These are phyloP conservation scores for Brettanomyces bruxellensis DNA, from an alignment of 805 yeast genomes.

Conservation along the genomic window DNA sequence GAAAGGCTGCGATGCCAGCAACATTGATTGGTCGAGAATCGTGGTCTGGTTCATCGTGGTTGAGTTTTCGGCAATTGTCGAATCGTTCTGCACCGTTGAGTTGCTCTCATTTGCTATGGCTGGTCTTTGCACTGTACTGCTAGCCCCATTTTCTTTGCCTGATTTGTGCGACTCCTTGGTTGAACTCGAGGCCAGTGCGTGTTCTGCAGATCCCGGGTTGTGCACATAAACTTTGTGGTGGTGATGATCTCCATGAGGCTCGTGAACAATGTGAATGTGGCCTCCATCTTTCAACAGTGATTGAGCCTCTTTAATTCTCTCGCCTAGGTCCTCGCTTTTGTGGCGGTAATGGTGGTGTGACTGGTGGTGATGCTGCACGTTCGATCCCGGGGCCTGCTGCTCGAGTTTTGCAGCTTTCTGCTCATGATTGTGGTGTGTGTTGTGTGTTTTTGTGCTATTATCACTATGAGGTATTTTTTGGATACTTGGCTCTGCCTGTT, in stretches of 20 bases:
- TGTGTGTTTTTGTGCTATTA: no score
- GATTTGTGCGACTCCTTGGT: no score
- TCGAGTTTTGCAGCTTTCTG: no score
- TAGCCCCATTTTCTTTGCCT: no score
- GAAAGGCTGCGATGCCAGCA: constrained; percentile 1
- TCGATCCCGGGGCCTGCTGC: no score
- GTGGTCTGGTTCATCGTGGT: neutral
- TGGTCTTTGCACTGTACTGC: neutral
- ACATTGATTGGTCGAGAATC: neutral
- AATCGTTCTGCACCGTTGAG: constrained; percentile 18
- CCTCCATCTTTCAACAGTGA: constrained; percentile 18
- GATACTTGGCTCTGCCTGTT: no score
- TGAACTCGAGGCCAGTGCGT: neutral
- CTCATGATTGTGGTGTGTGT: no score
- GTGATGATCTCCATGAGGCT: constrained; percentile 22
- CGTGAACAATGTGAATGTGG: constrained; percentile 21
- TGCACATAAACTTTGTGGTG: constrained; percentile 20
- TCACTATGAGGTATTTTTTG: no score
- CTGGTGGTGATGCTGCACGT: no score
- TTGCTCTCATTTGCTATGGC: constrained; percentile 15
- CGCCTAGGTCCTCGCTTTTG: constrained; percentile 17
- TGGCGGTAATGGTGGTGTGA: constrained; percentile 18
- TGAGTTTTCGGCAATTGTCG: constrained; percentile 18
- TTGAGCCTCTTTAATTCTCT: constrained; percentile 17
- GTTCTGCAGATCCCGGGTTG: constrained; percentile 8